Conservation (phyloP, 306 rosid species). For the Trichosanthes cucumerina region DNA sequence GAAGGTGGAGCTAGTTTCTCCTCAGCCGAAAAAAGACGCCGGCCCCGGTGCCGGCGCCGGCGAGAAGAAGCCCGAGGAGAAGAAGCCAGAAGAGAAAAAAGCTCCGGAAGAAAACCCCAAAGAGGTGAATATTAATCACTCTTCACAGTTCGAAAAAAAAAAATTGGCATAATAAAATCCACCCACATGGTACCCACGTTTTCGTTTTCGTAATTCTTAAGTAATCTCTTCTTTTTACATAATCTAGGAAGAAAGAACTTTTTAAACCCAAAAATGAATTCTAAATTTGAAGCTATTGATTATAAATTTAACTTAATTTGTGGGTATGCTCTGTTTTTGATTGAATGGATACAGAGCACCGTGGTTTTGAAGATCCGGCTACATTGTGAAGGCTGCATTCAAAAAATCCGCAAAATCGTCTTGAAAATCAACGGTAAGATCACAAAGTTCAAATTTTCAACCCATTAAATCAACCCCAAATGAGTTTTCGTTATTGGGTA, state of each 20-base stretch:
- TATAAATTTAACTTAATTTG: background rate
- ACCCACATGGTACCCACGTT: background rate
- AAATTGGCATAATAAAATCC: background rate
- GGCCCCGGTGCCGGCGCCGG: conserved; percentile 34
- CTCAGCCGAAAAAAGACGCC: conserved; percentile 50
- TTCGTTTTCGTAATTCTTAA: background rate
- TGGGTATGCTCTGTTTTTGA: conserved; percentile 1
- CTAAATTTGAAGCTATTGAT: background rate
- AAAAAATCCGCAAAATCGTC: conserved; percentile 48
- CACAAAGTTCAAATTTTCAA: background rate
- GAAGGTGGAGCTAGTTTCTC: conserved; percentile 61
- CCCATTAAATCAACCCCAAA: background rate
- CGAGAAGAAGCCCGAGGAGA: conserved; percentile 28
- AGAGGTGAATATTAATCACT: conserved; percentile 17
- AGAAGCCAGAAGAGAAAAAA: conserved; percentile 42
- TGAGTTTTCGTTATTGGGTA: background rate
- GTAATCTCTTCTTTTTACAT: background rate
- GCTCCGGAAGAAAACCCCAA: conserved; percentile 41
- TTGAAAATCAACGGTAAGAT: conserved; percentile 41
- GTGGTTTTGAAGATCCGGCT: conserved; percentile 56
- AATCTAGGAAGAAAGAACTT: background rate
- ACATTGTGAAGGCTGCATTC: conserved; percentile 81
- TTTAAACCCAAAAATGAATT: background rate
- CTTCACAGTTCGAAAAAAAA: background rate
- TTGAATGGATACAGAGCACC: conserved; percentile 38